Base-by-base conservation (phyloP, 495 filamentous ascomycete species). In the Xylaria curta region DNA sequence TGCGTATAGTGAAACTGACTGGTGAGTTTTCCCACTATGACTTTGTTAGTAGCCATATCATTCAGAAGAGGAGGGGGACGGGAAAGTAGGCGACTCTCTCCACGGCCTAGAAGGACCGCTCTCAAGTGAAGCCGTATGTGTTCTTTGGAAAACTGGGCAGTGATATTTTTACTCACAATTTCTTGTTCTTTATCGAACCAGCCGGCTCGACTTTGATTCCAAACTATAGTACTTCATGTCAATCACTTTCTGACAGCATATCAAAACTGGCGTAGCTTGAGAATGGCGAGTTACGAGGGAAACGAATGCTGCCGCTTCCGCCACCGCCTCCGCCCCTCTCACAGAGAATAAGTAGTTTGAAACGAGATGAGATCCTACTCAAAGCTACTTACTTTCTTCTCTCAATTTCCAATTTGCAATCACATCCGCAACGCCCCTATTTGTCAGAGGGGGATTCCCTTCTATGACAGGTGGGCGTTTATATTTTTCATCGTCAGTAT, bases 181-280 rank as follows among this genome's bases (percentile, higher is more conserved):
- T 1, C 21, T 7, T 15, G 3, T 51, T 59, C 49, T 8, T 5
- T 3, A 5, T 47, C 19, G 24, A 49, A 66, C 69, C 69, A 71
- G 3, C 42, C 69, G 12, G 1, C n/a, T 12, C 62, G 69, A 12
- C 24, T 40, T 49, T 49, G 5, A 3, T 66, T 38, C 36, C 38
- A 71, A 21, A 49, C 69, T 71, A 66, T 26, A 58, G 24, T 21
- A 9, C 33, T 31, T 47, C 19, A 58, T 15, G 69, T 65, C 13
- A 71, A 46, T 49, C 4, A 21, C 54, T 31, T 56, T 67, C 24
- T n/a, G 26, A 46, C 42, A 5, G n/a, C 13, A 56, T 4, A 17
- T 15, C 28, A 24, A 56, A 68, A 33, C 13, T n/a, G 3, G 17
- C 3, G 5, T 21, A 21, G n/a, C 6, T 60, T 36, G 9, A n/a